These are phyloP conservation scores for Wickerhamomyces sydowiorum DNA, from an alignment of 805 yeast genomes.

Conservation along the genomic window DNA sequence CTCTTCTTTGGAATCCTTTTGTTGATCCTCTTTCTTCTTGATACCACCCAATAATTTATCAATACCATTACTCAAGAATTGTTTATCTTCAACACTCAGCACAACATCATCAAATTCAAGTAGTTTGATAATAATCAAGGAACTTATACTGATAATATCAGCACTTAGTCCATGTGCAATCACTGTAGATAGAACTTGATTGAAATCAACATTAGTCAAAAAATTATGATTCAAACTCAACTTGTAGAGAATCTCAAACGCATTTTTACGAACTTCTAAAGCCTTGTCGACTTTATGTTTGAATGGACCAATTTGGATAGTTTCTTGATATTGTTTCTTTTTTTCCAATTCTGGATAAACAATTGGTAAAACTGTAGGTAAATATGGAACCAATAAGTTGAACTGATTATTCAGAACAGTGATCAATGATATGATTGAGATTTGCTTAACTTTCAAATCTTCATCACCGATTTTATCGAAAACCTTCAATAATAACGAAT, in stretches of 20 bases:
- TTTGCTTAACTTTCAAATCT: slow-evolving; percentile 50
- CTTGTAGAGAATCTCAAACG: slow-evolving; percentile 65
- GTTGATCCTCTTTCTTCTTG: slow-evolving; percentile 23
- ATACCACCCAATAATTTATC: slow-evolving; percentile 21
- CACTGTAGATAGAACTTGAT: slow-evolving; percentile 28
- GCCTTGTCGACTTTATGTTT: slow-evolving; percentile 80
- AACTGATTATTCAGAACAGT: slow-evolving; percentile 57
- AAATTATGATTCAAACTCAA: slow-evolving; percentile 25
- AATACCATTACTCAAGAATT: slow-evolving; percentile 17
- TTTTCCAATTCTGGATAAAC: slow-evolving; percentile 50
- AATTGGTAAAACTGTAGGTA: slow-evolving; percentile 41
- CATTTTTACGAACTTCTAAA: slow-evolving; percentile 61
- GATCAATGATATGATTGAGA: slow-evolving; percentile 52
- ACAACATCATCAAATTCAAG: slow-evolving; percentile 22
- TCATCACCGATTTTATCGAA: slow-evolving; percentile 25
- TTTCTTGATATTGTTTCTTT: slow-evolving; percentile 51
- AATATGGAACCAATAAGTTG: slow-evolving; percentile 36
- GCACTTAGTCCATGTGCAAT: slow-evolving; percentile 34
- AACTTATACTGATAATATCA: slow-evolving; percentile 22
- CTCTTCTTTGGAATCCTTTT: slow-evolving; percentile 24
- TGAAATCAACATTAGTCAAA: slow-evolving; percentile 24
- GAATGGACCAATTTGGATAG: slow-evolving; percentile 81
- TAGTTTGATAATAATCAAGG: slow-evolving; percentile 20
- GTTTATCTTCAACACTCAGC: slow-evolving; percentile 11
- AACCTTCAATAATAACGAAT: slow-evolving; percentile 15